phyloP scores from a whole-genome alignment of 192 early-diverging fungal genomes.

The Backusella australiensis region DNA sequence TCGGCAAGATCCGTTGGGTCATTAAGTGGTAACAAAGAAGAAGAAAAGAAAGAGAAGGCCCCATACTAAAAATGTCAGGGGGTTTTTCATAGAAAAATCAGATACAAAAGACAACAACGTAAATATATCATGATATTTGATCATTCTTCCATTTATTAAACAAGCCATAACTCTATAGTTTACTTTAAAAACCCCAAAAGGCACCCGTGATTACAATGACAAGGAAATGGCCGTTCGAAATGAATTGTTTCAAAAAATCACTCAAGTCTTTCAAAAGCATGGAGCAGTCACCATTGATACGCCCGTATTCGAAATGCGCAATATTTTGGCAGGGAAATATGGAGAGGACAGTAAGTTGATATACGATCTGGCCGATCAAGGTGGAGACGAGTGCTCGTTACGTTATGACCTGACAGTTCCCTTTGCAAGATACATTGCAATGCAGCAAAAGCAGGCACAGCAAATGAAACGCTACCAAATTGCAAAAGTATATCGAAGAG shows the following conservation, averaged over 20 bases:
- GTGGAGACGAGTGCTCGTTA: slow-evolving; percentile 91
- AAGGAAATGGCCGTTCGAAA: slow-evolving; percentile 84
- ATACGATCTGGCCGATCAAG: slow-evolving; percentile 95
- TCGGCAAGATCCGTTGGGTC: background rate
- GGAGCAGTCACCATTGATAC: slow-evolving; percentile 98
- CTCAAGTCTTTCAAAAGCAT: slow-evolving; percentile 85
- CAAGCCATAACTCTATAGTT: background rate
- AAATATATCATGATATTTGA: background rate
- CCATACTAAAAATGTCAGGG: background rate
- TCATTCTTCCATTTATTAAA: background rate
- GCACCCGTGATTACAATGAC: slow-evolving; percentile 29
- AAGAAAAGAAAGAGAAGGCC: background rate
- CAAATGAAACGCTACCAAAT: slow-evolving; percentile 98
- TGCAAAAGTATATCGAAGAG: slow-evolving; percentile 96
- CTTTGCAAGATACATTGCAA: slow-evolving; percentile 92
- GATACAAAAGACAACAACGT: slow-evolving; percentile 1
- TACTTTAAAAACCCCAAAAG: slow-evolving; percentile 20
- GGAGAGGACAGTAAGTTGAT: slow-evolving; percentile 98
- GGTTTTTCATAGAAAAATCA: background rate
- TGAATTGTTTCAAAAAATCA: slow-evolving; percentile 83
- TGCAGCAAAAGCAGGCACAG: slow-evolving; percentile 71
- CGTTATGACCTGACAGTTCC: slow-evolving; percentile 98
- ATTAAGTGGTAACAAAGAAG: background rate
- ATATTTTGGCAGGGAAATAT: slow-evolving; percentile 95
- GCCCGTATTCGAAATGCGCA: slow-evolving; percentile 87